Percentiles rank a stretch among this genome's conserved stretches.
phyloP scores from a whole-genome alignment of 108 stramenopile genomes.

The Cyclotella cryptica region DNA sequence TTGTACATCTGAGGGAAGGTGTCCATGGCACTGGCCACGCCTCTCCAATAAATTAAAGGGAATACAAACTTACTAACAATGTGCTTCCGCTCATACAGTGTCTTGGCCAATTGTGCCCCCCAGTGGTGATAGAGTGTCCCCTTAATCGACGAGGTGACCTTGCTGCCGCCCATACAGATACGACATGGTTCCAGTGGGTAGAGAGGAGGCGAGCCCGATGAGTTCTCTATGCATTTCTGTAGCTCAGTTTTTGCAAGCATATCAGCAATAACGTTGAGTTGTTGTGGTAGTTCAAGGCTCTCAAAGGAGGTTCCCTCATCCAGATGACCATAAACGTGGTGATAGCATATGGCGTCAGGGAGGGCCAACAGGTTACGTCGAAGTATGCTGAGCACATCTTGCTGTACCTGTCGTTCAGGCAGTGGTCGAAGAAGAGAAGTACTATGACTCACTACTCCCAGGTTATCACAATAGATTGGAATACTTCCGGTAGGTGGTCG shows the following conservation, averaged over 20 bases:
- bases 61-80: background rate
- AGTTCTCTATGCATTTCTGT: too few relatives aligned
- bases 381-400: background rate
- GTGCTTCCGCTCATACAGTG: background rate
- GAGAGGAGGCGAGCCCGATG: background rate
- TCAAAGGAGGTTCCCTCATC: too few relatives aligned
- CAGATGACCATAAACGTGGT: conserved; percentile 14
- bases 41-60: conserved; percentile 24
- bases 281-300: background rate
- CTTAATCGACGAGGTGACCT: conserved; percentile 12
- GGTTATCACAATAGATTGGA: too few relatives aligned
- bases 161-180: background rate
- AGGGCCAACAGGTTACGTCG: background rate
- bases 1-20: conserved; percentile 15
- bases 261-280: conserved; percentile 12
- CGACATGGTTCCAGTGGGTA: conserved; percentile 3
- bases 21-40: background rate
- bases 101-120: too few relatives aligned
- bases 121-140: background rate
- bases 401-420: too few relatives aligned
- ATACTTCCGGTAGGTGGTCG: too few relatives aligned
- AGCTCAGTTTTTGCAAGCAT: conserved; percentile 11
- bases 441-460: conserved; percentile 9
- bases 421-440: background rate
- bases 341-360: background rate